A percentile compares a stretch with the other conserved stretches of the same genome.
Conservation (phyloP, 805 yeast species). For the Peterozyma xylosa region DNA sequence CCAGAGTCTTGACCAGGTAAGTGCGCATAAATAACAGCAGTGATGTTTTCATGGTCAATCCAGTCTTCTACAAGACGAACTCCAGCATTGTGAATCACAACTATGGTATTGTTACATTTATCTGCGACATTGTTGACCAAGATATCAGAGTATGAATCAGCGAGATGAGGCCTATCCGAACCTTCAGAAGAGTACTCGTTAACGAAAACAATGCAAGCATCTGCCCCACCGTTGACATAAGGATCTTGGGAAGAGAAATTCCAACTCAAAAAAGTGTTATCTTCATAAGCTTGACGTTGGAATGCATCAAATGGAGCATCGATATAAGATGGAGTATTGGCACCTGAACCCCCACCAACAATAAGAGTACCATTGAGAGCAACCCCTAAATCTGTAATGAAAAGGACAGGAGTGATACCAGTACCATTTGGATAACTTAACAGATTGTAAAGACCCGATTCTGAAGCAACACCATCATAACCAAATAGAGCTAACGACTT, state of each 20-base stretch:
- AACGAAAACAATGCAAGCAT: constrained; percentile 47
- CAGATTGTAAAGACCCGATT: constrained; percentile 2
- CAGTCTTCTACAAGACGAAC: constrained; percentile 50
- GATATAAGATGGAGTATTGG: constrained; percentile 47
- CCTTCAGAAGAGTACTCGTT: constrained; percentile 55
- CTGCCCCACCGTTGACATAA: constrained; percentile 34
- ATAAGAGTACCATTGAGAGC: constrained; percentile 43
- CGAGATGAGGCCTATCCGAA: constrained; percentile 38
- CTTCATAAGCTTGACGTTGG: constrained; percentile 29
- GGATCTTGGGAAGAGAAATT: constrained; percentile 29
- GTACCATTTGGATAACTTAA: constrained; percentile 9
- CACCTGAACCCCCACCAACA: constrained; percentile 62
- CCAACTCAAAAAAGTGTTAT: constrained; percentile 11
- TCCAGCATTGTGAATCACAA: constrained; percentile 54
- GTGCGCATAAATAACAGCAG: constrained; percentile 42
- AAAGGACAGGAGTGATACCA: not conserved
- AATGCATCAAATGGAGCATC: constrained; percentile 56
- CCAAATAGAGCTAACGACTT: constrained; percentile 22
- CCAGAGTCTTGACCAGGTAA: constrained; percentile 36
- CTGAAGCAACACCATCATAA: constrained; percentile 10
- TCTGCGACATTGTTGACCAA: constrained; percentile 40
- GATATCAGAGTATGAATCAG: constrained; percentile 52
- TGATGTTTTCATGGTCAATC: constrained; percentile 50
- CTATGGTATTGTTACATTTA: constrained; percentile 46
- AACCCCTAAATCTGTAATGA: constrained; percentile 9